Conservation (phyloP, 1,284 basidiomycete genomes). For the Afroboletus lepidellus region DNA sequence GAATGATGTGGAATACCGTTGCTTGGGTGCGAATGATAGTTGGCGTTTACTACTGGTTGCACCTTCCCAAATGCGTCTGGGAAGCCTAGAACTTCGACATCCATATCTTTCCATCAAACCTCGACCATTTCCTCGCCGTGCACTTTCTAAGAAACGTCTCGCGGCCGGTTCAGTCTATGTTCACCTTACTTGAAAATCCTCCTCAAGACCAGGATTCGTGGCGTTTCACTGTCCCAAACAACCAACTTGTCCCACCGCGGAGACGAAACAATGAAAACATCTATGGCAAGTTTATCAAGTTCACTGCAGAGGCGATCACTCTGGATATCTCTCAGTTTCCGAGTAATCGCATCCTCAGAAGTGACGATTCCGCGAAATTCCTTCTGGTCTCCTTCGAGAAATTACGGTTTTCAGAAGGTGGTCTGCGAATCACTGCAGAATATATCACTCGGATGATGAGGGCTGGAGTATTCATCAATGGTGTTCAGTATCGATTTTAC, state of each 20-base stretch:
- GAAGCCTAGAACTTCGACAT: conserved; percentile 1
- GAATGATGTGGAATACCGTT: conserved; percentile 1
- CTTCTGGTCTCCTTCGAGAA: conserved; percentile 52
- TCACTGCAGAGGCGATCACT: conserved; percentile 48
- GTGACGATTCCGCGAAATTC: conserved; percentile 55
- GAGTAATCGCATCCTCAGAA: conserved; percentile 54
- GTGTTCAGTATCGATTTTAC: conserved; percentile 61
- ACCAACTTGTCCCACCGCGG: conserved; percentile 27
- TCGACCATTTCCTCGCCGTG: background rate
- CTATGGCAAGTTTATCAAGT: conserved; percentile 51
- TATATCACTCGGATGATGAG: conserved; percentile 57
- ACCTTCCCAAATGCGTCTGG: conserved; percentile 17
- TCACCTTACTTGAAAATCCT: conserved; percentile 43
- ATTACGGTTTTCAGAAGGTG: conserved; percentile 50
- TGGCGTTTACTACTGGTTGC: conserved; percentile 5
- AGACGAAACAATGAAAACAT: conserved; percentile 25
- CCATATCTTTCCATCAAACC: conserved; percentile 1
- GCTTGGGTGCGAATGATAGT: conserved; percentile 18
- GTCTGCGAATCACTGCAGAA: conserved; percentile 46
- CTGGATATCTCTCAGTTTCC: conserved; percentile 50
- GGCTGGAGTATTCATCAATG: conserved; percentile 55
- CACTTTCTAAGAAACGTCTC: background rate
- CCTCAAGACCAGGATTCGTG: conserved; percentile 49
- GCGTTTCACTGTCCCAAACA: conserved; percentile 43
- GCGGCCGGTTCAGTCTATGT: conserved; percentile 13